phyloP scores from a whole-genome alignment of 768 basidiomycete species.

The Chalciporus pseudorubinellus region DNA sequence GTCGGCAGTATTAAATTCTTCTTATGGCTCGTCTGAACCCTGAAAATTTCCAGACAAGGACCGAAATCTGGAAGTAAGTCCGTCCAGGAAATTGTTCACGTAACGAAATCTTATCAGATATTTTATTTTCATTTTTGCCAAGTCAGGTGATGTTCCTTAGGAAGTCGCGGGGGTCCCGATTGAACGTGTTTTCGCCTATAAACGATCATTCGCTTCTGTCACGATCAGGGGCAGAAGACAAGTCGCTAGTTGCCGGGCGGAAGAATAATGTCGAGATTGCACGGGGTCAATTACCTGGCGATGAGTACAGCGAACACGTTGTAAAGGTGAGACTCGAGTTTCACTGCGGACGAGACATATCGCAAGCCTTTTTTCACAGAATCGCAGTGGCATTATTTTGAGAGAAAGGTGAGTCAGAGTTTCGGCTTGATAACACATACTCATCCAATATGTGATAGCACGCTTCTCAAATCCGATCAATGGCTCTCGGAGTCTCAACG shows the following conservation, averaged over 20 bases:
- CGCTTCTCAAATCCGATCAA: conserved; percentile 88
- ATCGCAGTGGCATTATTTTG: conserved; percentile 91
- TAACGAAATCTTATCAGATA: not conserved
- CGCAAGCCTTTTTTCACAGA: conserved; percentile 40
- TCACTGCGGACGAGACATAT: not conserved
- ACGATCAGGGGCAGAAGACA: conserved; percentile 56
- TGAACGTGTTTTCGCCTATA: conserved; percentile 90
- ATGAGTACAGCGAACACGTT: conserved; percentile 95
- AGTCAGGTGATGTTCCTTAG: conserved; percentile 88
- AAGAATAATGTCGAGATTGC: conserved; percentile 71
- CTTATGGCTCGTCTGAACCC: not conserved
- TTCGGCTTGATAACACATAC: conserved; percentile 4
- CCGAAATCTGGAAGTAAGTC: conserved; percentile 91
- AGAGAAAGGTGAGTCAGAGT: conserved; percentile 70
- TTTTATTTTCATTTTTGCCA: not conserved
- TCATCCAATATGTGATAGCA: conserved; percentile 41
- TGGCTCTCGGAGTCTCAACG: conserved; percentile 76
- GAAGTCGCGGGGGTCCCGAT: conserved; percentile 72
- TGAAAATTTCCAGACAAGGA: conserved; percentile 50
- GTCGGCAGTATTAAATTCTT: conserved; percentile 34
- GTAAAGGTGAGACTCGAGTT: conserved; percentile 57
- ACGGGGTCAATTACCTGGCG: conserved; percentile 85
- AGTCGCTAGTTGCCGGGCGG: conserved; percentile 60
- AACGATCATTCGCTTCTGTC: conserved; percentile 84
- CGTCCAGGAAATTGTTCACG: not conserved